Evolutionary conservation across 129 eudicot species (phyloP), one percentile per base, ranked within the genome.

Genomic region (Flaveria linearis): DNA sequence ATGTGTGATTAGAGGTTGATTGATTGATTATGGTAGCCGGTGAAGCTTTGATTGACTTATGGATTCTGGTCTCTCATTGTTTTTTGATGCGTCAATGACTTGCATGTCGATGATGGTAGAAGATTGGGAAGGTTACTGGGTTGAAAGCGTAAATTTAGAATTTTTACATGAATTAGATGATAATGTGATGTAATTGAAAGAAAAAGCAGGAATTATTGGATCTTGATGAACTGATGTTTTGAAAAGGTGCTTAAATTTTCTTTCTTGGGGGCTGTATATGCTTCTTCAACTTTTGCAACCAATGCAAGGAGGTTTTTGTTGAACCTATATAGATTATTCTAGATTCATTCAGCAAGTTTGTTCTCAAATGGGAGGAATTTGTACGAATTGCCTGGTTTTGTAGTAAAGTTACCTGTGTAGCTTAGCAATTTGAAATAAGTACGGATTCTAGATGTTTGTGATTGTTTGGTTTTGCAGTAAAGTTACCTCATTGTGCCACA

Each of bases 1-100:
- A 50, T 72, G 43, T 63, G 82, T 51, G 14, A 63, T 51, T 63
- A 13, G 64, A 64, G 67, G 63, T 62, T 39, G 66, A 79, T 71
- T 13, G 20, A 22, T 51, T 16, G 41, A 5, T 70, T 78, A 28
- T 45, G 3, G 12, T 58, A 42, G 60, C 18, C 46, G 47, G 43
- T 56, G 81, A 57, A 69, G 70, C 33, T 77, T 51, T 52, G 23
- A 57, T 20, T 25, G 41, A 25, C 30, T 46, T 55, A 15, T 17
- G 9, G 20, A 28, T 65, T 65, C 26, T 39, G 13, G 7, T 10
- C 25, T 77, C 7, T n/a, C 1, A 18, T 56, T 45, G 58, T 28
- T 17, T 41, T 41, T 68, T 12, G n/a, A 36, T 23, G 18, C 26
- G 3, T 70, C 15, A 11, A 9, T 78, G 46, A 28, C 47, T 30